Conservation (phyloP, 2,329 filamentous ascomycete species). For the Phyllosticta citrichinensis region DNA sequence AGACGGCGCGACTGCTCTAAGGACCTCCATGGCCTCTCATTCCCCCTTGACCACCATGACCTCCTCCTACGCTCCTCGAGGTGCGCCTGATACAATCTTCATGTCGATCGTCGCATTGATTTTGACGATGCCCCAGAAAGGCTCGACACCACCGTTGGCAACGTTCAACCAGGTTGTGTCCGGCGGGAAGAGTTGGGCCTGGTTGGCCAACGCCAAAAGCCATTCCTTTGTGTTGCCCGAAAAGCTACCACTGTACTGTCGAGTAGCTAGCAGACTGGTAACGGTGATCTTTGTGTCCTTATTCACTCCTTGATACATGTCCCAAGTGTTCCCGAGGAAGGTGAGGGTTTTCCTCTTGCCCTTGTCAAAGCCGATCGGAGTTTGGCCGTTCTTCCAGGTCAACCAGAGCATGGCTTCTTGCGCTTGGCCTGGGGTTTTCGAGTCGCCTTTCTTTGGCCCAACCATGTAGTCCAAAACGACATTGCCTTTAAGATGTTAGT, state of each 20-base stretch:
- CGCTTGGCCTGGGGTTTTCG: conserved; percentile 25
- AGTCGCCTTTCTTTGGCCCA: conserved; percentile 33
- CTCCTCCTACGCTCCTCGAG: no score
- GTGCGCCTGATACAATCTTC: conserved; percentile 8
- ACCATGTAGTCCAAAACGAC: conserved; percentile 38
- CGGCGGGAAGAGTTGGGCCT: conserved; percentile 24
- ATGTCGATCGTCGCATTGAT: conserved; percentile 15
- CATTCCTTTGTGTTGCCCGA: conserved; percentile 34
- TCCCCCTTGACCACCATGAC: no score
- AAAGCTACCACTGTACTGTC: conserved; percentile 30
- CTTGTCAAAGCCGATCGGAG: conserved; percentile 33
- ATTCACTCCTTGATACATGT: conserved; percentile 34
- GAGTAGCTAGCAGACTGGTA: conserved; percentile 27
- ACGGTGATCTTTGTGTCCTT: conserved; percentile 35
- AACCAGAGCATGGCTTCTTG: conserved; percentile 40
- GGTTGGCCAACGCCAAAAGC: conserved; percentile 28
- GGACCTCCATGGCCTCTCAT: no score
- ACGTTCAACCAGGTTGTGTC: conserved; percentile 34
- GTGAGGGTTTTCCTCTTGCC: conserved; percentile 23
- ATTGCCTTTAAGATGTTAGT: conserved; percentile 19
- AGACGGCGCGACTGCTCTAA: no score
- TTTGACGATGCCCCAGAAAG: conserved; percentile 15
- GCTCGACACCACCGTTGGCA: conserved; percentile 29
- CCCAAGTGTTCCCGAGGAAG: conserved; percentile 22
- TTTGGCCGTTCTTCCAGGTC: conserved; percentile 31